Conservation (phyloP, 305 asterid genomes). For the Stenogyne calaminthoides region DNA sequence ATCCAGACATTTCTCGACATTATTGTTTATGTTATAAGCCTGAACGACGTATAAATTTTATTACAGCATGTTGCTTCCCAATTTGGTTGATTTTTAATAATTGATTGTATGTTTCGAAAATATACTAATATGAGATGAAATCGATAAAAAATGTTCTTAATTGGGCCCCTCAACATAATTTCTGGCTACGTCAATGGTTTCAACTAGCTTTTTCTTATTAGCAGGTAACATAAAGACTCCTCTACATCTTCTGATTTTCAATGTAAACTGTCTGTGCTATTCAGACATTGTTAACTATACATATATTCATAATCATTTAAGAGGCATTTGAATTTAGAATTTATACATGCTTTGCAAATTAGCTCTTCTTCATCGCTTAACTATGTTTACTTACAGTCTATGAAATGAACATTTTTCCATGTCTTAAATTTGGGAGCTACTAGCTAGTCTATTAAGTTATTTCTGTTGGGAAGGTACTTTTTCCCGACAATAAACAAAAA, state of each 20-base stretch:
- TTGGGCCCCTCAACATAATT: not conserved
- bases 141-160: not conserved
- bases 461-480: not conserved
- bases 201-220: not conserved
- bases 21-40: not conserved
- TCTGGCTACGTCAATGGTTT: not conserved
- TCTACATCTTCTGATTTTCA: not conserved
- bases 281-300: not conserved
- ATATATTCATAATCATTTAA: not conserved
- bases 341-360: not conserved
- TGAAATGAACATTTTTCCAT: not conserved
- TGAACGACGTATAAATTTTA: not conserved
- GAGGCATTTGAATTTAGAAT: conserved; percentile 3
- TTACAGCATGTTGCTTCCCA: not conserved
- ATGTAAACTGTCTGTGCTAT: not conserved
- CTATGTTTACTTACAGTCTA: not conserved
- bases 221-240: not conserved
- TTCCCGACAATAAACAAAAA: not conserved
- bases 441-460: not conserved
- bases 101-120: not conserved
- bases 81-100: not conserved
- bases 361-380: not conserved
- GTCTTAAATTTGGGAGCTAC: conserved; percentile 12
- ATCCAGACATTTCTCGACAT: not conserved
- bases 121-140: not conserved